Base-by-base conservation (phyloP, 345 rosid genomes). In the Populus alba region DNA sequence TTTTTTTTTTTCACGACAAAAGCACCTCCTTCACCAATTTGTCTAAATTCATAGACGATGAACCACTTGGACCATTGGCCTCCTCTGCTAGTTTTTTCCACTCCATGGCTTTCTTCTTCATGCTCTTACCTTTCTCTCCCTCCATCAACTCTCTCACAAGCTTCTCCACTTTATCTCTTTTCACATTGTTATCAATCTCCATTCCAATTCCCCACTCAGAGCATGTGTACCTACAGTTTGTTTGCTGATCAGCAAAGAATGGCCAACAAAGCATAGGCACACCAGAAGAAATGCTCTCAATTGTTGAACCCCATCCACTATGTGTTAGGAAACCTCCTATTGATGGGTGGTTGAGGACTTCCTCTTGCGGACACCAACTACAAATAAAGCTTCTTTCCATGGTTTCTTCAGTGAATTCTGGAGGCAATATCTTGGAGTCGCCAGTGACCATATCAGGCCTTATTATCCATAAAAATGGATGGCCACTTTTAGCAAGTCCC, bases 221-320 rank as follows among this genome's bases (percentile, higher is more conserved):
- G 55, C 73, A 79, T 7, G 77, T 68, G 51, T 73, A 25, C 27
- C 27, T 25, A 25, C 27, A 25, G 27, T 25, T 74, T 3, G 74
- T 79, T 12, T 68, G 74, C 29, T 79, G 78, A n/a, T 79, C 82
- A 7, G 43, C 77, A 5, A 15, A 57, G 31, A 57, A 79, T 1
- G 82, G 78, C 82, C 77, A 71, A 17, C 74, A 79, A 66, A 74
- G 35, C 82, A 68, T 79, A 0, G 82, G 78, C 6, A 79, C 74
- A 0, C 82, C 74, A 15, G 45, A 15, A 31, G 73, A 38, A n/a
- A 78, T 65, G 72, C 81, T 78, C 27, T 78, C 77, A 0, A 78
- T 38, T 20, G 77, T 78, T 18, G 80, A 81, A 67, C 55, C 55
- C 80, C 80, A 72, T 3, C 74, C 13, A 0, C 63, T 2, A n/a